Percentiles rank a stretch among this genome's conserved stretches.
phyloP scores from a whole-genome alignment of 1,284 basidiomycete species.

The Ustilago hordei region DNA sequence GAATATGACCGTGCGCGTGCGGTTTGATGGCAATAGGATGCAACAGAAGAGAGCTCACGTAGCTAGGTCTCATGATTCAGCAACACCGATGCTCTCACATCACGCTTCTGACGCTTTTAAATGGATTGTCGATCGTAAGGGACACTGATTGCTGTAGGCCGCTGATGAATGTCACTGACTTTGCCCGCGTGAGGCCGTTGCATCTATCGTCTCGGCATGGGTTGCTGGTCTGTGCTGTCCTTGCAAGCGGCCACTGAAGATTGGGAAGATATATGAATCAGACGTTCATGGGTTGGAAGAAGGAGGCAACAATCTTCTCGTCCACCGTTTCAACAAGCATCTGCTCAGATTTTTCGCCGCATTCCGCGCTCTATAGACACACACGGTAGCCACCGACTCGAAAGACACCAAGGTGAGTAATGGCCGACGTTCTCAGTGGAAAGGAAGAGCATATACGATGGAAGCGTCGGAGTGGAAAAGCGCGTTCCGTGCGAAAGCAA shows the following conservation, averaged over 20 bases:
- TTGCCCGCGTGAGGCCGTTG: slow-evolving; percentile 1
- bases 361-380: background rate
- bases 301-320: background rate
- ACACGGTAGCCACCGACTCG: background rate
- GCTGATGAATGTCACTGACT: background rate
- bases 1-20: background rate
- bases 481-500: slow-evolving; percentile 4
- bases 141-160: background rate
- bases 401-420: background rate
- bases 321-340: background rate
- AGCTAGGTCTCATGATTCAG: slow-evolving; percentile 4
- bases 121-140: slow-evolving; percentile 1
- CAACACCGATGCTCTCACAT: slow-evolving; percentile 1
- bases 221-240: background rate
- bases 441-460: background rate
- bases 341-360: background rate
- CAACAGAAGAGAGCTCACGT: slow-evolving; percentile 2
- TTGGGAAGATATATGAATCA: slow-evolving; percentile 1
- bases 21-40: background rate
- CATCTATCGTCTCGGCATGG: background rate
- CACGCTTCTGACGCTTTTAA: background rate
- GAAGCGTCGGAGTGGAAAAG: background rate
- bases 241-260: too few relatives aligned
- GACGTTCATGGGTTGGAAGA: background rate
- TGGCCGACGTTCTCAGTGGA: background rate